Conservation (phyloP, 305 asterid species). For the Ruellia speciosa region DNA sequence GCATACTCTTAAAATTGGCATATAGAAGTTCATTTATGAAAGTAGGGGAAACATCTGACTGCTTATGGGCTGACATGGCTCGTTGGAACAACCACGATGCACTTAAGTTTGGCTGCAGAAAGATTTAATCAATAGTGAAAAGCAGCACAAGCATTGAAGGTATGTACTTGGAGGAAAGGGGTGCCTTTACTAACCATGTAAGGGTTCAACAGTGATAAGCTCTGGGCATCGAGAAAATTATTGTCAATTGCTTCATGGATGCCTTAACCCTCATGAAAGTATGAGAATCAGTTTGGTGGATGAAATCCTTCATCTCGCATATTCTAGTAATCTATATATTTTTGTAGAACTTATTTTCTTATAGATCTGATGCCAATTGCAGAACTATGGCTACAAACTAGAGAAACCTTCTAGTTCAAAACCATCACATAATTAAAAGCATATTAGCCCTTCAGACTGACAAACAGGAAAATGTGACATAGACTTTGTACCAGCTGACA, state of each 20-base stretch:
- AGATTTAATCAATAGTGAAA: slow-evolving; percentile 18
- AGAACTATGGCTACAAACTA: neutral
- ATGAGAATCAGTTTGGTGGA: slow-evolving; percentile 18
- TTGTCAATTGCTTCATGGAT: slow-evolving; percentile 61
- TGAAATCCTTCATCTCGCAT: slow-evolving; percentile 2
- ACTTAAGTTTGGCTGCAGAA: slow-evolving; percentile 77
- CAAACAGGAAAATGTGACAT: slow-evolving; percentile 3
- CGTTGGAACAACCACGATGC: slow-evolving; percentile 94
- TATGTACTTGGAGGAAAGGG: neutral
- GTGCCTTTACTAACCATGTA: slow-evolving; percentile 54
- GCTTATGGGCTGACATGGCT: slow-evolving; percentile 88
- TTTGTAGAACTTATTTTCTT: too few relatives aligned
- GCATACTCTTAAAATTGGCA: slow-evolving; percentile 84
- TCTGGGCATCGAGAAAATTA: slow-evolving; percentile 57
- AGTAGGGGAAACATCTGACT: slow-evolving; percentile 54
- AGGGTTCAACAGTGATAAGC: slow-evolving; percentile 78
- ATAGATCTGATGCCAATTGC: too few relatives aligned
- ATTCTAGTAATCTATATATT: too few relatives aligned
- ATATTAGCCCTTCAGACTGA: neutral
- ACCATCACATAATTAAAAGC: neutral
- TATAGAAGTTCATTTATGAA: slow-evolving; percentile 77
- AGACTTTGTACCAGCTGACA: slow-evolving; percentile 53
- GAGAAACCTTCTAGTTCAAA: neutral
- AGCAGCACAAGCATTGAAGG: slow-evolving; percentile 1
- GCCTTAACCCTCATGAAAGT: slow-evolving; percentile 43